phyloP scores from a whole-genome alignment of 2,329 filamentous ascomycete genomes.

The Pseudogymnoascus sp. region DNA sequence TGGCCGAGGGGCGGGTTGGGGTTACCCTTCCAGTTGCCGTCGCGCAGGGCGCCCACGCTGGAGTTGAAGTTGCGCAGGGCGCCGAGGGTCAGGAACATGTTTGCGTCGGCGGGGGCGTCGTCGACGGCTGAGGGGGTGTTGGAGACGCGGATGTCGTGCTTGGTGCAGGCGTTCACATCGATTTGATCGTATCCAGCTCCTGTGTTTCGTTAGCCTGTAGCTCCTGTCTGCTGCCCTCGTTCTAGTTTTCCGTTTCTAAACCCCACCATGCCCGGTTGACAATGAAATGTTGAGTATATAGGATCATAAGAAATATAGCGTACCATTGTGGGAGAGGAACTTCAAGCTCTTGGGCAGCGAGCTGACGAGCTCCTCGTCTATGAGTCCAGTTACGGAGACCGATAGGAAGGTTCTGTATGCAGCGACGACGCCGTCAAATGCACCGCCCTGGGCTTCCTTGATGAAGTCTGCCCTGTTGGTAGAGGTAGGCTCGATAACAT shows the following conservation, averaged over 20 bases:
- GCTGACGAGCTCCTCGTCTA: slow-evolving; percentile 65
- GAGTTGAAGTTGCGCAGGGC: slow-evolving; percentile 68
- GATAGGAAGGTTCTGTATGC: slow-evolving; percentile 68
- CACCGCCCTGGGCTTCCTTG: slow-evolving; percentile 57
- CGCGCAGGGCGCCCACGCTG: slow-evolving; percentile 57
- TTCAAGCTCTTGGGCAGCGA: slow-evolving; percentile 46
- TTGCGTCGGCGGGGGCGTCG: slow-evolving; percentile 75
- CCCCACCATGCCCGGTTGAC: neutral
- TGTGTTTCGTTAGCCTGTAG: slow-evolving; percentile 26
- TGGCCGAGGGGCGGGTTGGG: slow-evolving; percentile 56
- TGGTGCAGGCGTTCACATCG: slow-evolving; percentile 64
- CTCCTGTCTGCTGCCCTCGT: neutral
- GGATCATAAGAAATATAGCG: slow-evolving; percentile 18
- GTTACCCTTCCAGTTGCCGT: slow-evolving; percentile 60
- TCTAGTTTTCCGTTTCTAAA: too few species aligned
- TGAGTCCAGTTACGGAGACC: slow-evolving; percentile 55
- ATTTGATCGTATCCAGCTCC: slow-evolving; percentile 83
- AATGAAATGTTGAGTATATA: neutral
- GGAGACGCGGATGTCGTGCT: slow-evolving; percentile 61
- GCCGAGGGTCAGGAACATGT: slow-evolving; percentile 74
- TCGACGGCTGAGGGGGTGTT: slow-evolving; percentile 78
- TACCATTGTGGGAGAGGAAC: slow-evolving; percentile 57
- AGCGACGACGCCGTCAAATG: slow-evolving; percentile 57
- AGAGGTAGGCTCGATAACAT: slow-evolving; percentile 57
- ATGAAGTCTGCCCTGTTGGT: slow-evolving; percentile 62